Evolutionary conservation across 2,329 filamentous ascomycete species (phyloP).

Genomic region (Mycosphaerella sp.): DNA sequence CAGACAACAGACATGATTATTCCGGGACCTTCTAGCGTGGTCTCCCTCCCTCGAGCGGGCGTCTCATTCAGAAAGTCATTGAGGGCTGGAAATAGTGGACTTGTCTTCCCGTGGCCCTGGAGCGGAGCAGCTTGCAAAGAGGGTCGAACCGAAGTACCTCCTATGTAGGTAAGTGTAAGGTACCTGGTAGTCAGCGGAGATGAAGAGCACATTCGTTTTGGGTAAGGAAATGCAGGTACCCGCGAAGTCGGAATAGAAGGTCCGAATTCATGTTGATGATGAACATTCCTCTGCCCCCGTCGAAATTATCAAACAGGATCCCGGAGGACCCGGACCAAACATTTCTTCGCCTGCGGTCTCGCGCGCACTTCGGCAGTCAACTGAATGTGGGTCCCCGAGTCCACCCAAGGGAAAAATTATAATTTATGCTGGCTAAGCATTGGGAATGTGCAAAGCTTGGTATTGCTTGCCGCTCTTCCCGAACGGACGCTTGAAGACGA

Average conservation of each 20-base stretch:
- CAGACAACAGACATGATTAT: no score
- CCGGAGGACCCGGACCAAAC: not conserved
- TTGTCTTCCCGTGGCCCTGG: not conserved
- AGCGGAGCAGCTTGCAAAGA: no score
- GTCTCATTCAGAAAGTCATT: no score
- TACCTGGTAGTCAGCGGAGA: not conserved
- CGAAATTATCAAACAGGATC: not conserved
- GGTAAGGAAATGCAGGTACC: not conserved
- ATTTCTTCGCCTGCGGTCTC: not conserved
- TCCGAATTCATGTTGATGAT: not conserved
- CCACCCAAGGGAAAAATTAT: constrained; percentile 6
- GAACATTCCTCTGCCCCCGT: not conserved
- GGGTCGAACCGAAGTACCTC: no score
- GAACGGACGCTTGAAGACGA: not conserved
- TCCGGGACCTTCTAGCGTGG: no score
- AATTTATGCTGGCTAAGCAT: constrained; percentile 7
- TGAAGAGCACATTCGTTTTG: not conserved
- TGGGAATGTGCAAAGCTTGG: constrained; percentile 6
- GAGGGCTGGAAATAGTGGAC: no score
- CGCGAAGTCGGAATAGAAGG: not conserved
- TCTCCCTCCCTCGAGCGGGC: no score
- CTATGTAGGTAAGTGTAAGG: no score
- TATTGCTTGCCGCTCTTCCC: constrained; percentile 8
- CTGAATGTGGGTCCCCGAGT: not conserved
- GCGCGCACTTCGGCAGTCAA: constrained; percentile 3